Conservation (phyloP, 306 rosid species). For the Acacia crassicarpa region DNA sequence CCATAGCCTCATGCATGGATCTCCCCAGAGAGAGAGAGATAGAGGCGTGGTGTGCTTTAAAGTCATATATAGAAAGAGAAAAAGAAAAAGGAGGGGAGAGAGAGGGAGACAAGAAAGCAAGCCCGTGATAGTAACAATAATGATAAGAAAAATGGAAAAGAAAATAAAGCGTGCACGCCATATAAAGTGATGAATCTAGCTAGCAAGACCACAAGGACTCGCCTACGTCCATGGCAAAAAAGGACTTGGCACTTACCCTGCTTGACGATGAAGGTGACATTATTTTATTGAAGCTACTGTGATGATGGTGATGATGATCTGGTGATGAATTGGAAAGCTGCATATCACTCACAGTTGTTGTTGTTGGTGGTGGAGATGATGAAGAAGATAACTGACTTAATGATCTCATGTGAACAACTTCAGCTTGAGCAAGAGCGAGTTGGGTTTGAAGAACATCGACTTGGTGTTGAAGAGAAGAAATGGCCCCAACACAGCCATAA, state of each 20-base stretch:
- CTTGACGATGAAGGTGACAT: conserved; percentile 20
- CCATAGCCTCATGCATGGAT: not conserved
- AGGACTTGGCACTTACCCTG: conserved; percentile 56
- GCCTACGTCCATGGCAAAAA: conserved; percentile 63
- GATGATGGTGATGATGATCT: conserved; percentile 20
- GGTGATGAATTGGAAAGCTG: conserved; percentile 19
- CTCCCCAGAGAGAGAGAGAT: not conserved
- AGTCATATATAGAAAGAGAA: not conserved
- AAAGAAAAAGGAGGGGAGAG: not conserved
- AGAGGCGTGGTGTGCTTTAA: not conserved
- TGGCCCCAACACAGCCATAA: conserved; percentile 94
- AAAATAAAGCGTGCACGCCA: conserved; percentile 2
- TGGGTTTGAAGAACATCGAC: conserved; percentile 79
- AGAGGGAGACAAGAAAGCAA: conserved; percentile 10
- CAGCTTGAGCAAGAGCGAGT: conserved; percentile 77
- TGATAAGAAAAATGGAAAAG: not conserved
- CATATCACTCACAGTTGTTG: not conserved
- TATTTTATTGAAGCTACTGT: not conserved
- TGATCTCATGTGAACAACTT: conserved; percentile 67
- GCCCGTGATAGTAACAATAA: conserved; percentile 9
- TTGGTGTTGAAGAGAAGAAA: conserved; percentile 85
- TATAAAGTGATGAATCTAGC: not conserved
- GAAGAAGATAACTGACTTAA: conserved; percentile 42
- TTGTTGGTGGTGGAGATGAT: not conserved
- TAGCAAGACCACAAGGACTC: conserved; percentile 84